Conservation (phyloP, 306 rosid species). For the Casuarina equisetifolia region DNA sequence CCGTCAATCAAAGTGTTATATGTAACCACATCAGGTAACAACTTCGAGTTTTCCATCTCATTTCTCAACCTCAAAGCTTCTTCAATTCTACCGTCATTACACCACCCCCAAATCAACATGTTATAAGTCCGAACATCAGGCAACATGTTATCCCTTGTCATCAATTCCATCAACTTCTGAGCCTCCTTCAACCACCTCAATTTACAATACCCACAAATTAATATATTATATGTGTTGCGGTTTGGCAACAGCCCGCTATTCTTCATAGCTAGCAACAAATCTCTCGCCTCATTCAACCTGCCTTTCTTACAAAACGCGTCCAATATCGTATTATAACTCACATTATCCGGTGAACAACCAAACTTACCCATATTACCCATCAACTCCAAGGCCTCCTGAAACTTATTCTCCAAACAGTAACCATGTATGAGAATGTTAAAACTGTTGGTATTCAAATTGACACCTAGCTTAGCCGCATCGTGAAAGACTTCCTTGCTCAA, state of each 20-base stretch:
- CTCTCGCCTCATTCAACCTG: conserved; percentile 52
- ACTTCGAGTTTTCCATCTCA: conserved; percentile 64
- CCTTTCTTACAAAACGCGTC: conserved; percentile 61
- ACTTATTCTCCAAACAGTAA: conserved; percentile 51
- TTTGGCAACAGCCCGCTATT: conserved; percentile 51
- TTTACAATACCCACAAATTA: conserved; percentile 82
- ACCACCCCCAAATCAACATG: conserved; percentile 60
- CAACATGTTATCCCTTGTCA: conserved; percentile 46
- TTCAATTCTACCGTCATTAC: conserved; percentile 68
- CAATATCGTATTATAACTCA: conserved; percentile 71
- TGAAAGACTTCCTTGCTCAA: conserved; percentile 42
- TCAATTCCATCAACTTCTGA: conserved; percentile 55
- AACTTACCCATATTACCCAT: conserved; percentile 50
- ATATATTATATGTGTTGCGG: conserved; percentile 60
- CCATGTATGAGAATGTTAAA: conserved; percentile 72
- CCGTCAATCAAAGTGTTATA: conserved; percentile 85
- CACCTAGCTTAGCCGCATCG: conserved; percentile 48
- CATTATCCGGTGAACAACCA: conserved; percentile 63
- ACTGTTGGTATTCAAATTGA: conserved; percentile 41
- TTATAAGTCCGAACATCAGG: conserved; percentile 88
- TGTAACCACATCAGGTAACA: conserved; percentile 71
- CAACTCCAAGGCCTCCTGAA: conserved; percentile 45
- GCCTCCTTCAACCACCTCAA: conserved; percentile 79
- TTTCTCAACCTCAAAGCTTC: conserved; percentile 67
- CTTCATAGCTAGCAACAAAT: conserved; percentile 67